Evolutionary conservation across 2,329 filamentous ascomycete species (phyloP).

Genomic region (Sporothrix protearum): DNA sequence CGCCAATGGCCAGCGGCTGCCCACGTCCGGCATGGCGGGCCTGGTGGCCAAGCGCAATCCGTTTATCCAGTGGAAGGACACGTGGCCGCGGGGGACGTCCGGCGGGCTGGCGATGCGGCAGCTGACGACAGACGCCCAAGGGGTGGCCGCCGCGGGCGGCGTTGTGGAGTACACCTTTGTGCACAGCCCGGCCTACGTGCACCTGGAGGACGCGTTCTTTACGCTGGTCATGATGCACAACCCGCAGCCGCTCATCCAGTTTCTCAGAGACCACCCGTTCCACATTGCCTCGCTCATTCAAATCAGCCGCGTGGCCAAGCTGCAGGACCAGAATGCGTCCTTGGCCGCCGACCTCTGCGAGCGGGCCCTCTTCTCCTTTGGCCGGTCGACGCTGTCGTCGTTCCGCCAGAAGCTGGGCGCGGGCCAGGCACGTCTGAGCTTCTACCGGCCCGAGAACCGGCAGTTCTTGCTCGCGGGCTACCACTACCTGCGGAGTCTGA

Average conservation of each 20-base stretch:
- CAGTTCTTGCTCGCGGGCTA: conserved; percentile 90
- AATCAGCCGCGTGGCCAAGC: conserved; percentile 10
- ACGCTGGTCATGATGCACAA: conserved; percentile 77
- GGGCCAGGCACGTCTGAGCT: conserved; percentile 78
- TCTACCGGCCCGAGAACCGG: conserved; percentile 77
- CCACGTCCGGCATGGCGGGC: conserved; percentile 55
- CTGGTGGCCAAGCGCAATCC: conserved; percentile 72
- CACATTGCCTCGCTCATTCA: conserved; percentile 28
- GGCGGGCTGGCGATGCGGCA: conserved; percentile 74
- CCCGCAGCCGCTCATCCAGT: conserved; percentile 73
- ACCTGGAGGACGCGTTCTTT: conserved; percentile 72
- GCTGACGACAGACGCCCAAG: conserved; percentile 6
- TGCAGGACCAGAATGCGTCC: conserved; percentile 59
- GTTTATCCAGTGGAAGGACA: conserved; percentile 81
- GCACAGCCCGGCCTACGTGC: conserved; percentile 71
- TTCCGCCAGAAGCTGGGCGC: conserved; percentile 73
- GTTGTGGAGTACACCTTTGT: conserved; percentile 72
- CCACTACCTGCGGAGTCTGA: conserved; percentile 80
- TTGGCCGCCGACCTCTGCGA: conserved; percentile 84
- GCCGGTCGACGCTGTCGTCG: conserved; percentile 77
- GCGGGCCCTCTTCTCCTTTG: conserved; percentile 87
- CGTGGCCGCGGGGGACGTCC: conserved; percentile 76
- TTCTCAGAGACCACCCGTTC: conserved; percentile 63
- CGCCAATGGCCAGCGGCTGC: conserved; percentile 1
- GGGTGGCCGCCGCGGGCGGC: conserved; percentile 33